These are phyloP conservation scores for Paxillus involutus DNA, from an alignment of 768 basidiomycete genomes.

Conservation along the genomic window DNA sequence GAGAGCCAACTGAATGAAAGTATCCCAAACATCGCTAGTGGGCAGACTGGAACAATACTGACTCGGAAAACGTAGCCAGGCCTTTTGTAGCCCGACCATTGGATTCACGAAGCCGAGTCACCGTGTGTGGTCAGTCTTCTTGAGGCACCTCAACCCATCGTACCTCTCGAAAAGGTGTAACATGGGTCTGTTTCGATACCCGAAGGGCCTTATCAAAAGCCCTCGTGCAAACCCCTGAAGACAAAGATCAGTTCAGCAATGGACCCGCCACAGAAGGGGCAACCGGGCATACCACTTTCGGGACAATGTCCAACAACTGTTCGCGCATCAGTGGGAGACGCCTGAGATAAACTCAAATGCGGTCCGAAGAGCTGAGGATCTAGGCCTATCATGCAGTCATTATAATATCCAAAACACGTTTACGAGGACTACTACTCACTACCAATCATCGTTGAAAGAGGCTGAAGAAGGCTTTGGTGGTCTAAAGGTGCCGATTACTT, in stretches of 20 bases:
- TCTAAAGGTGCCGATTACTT: constrained; percentile 1
- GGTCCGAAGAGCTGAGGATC: too few species aligned
- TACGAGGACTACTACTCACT: not conserved
- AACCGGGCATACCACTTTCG: not conserved
- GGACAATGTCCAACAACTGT: too few species aligned
- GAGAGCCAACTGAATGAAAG: constrained; percentile 2
- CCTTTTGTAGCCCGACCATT: constrained; percentile 15
- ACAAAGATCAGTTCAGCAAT: too few species aligned
- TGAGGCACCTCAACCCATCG: constrained; percentile 3
- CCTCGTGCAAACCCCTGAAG: too few species aligned
- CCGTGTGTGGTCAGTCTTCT: too few species aligned
- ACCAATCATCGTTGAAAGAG: not conserved
- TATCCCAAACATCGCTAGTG: not conserved
- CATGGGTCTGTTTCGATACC: constrained; percentile 12
- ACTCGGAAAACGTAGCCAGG: not conserved
- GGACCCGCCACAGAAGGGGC: not conserved
- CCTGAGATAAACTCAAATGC: too few species aligned
- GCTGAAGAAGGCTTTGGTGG: constrained; percentile 5
- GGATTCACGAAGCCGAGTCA: too few species aligned
- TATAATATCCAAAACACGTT: too few species aligned
- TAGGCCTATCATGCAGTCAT: too few species aligned
- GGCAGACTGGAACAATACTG: not conserved
- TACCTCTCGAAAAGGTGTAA: constrained; percentile 15
- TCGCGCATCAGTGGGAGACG: too few species aligned
- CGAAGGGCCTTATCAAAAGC: too few species aligned